Conservation (phyloP, 345 rosid genomes). For the Excoecaria cochinchinensis region DNA sequence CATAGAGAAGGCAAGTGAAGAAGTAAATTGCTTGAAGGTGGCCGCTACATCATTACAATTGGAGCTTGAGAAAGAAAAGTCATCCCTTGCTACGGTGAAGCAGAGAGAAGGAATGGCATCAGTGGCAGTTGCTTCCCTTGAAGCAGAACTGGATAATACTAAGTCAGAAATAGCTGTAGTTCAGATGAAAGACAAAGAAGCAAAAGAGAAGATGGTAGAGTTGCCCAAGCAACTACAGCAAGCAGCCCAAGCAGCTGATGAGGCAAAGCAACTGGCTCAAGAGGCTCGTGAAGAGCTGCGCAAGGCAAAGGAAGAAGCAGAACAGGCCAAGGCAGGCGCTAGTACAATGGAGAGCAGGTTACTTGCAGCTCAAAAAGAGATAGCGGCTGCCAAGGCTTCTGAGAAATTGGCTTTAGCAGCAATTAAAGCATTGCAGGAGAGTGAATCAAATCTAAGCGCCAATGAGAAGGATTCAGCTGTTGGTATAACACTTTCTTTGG, state of each 20-base stretch:
- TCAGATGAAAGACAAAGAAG: constrained; percentile 66
- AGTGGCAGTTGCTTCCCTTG: constrained; percentile 66
- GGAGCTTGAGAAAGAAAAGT: constrained; percentile 67
- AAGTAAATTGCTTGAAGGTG: constrained; percentile 66
- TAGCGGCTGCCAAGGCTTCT: constrained; percentile 81
- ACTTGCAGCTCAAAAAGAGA: constrained; percentile 74
- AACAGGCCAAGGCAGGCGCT: constrained; percentile 78
- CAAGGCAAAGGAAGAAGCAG: constrained; percentile 74
- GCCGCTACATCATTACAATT: constrained; percentile 59
- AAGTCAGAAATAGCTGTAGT: constrained; percentile 51
- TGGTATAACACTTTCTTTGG: constrained; percentile 67
- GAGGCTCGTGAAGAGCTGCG: constrained; percentile 68
- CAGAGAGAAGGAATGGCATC: constrained; percentile 90
- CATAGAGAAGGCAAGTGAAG: constrained; percentile 71
- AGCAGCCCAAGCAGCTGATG: constrained; percentile 76
- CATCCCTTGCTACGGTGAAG: constrained; percentile 52
- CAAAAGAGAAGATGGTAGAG: constrained; percentile 55
- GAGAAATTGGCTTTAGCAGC: constrained; percentile 83
- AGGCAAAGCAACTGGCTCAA: constrained; percentile 66
- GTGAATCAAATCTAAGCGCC: constrained; percentile 49
- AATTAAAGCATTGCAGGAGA: constrained; percentile 81
- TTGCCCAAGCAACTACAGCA: constrained; percentile 71
- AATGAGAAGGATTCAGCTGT: constrained; percentile 42
- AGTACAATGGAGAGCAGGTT: constrained; percentile 69
- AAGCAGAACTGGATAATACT: constrained; percentile 71